A percentile compares a stretch with the other conserved stretches of the same genome.
Evolutionary conservation across 2,329 filamentous ascomycete species (phyloP).

Genomic region (Metarhizium robertsii): DNA sequence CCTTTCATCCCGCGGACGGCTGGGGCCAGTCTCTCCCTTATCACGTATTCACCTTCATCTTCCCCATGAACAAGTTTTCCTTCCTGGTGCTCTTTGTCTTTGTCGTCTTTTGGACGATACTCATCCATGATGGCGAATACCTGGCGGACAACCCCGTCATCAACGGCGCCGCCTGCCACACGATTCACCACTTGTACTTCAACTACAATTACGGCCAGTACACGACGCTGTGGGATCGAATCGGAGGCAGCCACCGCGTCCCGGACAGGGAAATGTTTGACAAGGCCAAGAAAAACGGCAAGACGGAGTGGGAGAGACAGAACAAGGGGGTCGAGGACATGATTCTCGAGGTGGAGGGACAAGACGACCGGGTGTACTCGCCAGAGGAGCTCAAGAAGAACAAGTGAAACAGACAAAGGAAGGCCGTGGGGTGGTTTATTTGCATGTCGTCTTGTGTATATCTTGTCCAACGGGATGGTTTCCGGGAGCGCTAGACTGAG

Average conservation of each 20-base stretch:
- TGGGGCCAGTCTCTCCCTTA: constrained; percentile 1
- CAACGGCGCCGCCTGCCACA: constrained; percentile 1
- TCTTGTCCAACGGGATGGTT: no score
- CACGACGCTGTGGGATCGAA: constrained; percentile 82
- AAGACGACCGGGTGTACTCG: constrained; percentile 40
- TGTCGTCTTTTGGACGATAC: constrained; percentile 30
- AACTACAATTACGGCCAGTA: constrained; percentile 5
- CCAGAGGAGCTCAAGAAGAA: constrained; percentile 10
- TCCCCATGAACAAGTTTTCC: constrained; percentile 1
- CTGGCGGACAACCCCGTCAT: not conserved
- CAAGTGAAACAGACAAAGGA: not conserved
- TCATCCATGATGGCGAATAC: not conserved
- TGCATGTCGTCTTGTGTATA: not conserved
- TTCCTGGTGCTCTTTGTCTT: constrained; percentile 23
- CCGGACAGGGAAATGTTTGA: constrained; percentile 80
- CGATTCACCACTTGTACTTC: constrained; percentile 3
- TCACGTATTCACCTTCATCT: constrained; percentile 1
- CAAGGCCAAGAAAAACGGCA: constrained; percentile 75
- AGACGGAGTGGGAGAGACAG: constrained; percentile 72
- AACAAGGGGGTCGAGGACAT: constrained; percentile 65
- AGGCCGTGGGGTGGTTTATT: not conserved
- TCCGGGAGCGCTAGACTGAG: no score
- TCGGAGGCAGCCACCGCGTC: constrained; percentile 77
- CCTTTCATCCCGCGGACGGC: constrained; percentile 2
- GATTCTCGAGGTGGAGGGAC: constrained; percentile 59